Conservation (phyloP, 2,329 filamentous ascomycete genomes). For the Colletotrichum higginsianum region DNA sequence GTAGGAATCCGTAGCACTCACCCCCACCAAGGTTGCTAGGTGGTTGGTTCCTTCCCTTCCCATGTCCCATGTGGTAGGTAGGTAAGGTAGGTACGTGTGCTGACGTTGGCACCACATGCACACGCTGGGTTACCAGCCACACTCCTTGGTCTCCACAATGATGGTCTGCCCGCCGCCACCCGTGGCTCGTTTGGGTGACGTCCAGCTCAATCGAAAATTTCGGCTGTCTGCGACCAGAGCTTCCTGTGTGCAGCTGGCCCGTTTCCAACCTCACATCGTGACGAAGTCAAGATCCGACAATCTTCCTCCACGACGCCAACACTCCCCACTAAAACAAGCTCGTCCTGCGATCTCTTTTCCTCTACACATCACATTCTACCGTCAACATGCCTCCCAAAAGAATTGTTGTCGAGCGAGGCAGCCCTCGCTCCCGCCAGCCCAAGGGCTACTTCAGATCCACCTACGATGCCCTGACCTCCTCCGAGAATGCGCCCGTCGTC, state of each 20-base stretch:
- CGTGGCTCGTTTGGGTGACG: conserved; percentile 18
- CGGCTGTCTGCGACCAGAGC: conserved; percentile 8
- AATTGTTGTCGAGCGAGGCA: conserved; percentile 65
- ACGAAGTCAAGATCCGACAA: conserved; percentile 18
- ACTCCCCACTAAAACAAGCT: neutral
- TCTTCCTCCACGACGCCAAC: neutral
- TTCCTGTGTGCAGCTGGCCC: conserved; percentile 1
- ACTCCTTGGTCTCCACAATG: neutral
- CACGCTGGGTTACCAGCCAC: conserved; percentile 1
- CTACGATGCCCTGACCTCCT: conserved; percentile 74
- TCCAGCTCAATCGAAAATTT: conserved; percentile 32
- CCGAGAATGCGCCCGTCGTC: conserved; percentile 79
- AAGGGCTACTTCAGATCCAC: conserved; percentile 70
- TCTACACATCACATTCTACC: conserved; percentile 21
- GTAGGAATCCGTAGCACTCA: too few species aligned
- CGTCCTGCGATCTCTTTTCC: conserved; percentile 6
- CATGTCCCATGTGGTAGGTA: neutral
- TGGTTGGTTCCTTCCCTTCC: neutral
- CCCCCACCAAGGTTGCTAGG: neutral
- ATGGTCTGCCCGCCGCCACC: neutral
- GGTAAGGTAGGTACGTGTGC: neutral
- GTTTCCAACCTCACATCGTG: conserved; percentile 9
- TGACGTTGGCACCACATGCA: too few species aligned
- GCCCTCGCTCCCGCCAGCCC: conserved; percentile 58
- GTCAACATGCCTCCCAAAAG: conserved; percentile 75